Percentiles rank a stretch among this genome's conserved stretches.
Evolutionary conservation across 2,329 filamentous ascomycete genomes (phyloP).

Genomic region (Aspergillus tamarii): DNA sequence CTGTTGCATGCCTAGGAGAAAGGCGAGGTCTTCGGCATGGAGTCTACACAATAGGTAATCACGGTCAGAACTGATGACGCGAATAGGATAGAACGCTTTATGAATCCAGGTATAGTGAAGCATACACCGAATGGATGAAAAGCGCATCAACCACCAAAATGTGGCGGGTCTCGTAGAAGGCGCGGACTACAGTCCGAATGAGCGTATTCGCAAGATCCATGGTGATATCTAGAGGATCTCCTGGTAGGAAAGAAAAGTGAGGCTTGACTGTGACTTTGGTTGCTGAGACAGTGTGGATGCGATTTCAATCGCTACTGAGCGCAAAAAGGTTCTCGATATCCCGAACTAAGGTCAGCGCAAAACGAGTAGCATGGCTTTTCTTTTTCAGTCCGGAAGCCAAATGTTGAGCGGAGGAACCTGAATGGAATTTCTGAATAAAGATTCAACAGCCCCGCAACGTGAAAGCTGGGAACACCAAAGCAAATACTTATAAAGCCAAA

Average conservation of each 20-base stretch:
- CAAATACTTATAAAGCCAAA: neutral
- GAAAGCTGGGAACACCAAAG: neutral
- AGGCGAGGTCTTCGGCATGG: conserved; percentile 83
- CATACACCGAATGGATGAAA: conserved; percentile 69
- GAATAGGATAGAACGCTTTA: neutral
- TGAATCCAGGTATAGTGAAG: neutral
- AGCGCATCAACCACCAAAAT: conserved; percentile 81
- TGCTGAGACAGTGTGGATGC: neutral
- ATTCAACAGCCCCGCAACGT: neutral
- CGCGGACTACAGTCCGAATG: conserved; percentile 81
- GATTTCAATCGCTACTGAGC: neutral
- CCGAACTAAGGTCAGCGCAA: neutral
- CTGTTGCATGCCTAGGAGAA: conserved; percentile 83
- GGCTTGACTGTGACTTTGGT: neutral
- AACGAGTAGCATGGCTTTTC: conserved; percentile 1
- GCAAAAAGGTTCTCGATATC: conserved; percentile 2
- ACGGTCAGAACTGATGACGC: neutral
- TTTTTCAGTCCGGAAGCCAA: neutral
- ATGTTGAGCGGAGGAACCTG: neutral
- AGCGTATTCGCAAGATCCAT: conserved; percentile 76
- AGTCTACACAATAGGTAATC: conserved; percentile 53
- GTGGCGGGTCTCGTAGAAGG: conserved; percentile 84
- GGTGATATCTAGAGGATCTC: conserved; percentile 9
- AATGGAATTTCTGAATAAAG: neutral
- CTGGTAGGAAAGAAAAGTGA: neutral